These are phyloP conservation scores for Leptomonas pyrrhocoris DNA, from an alignment of 208 protist species.

Conservation along the genomic window DNA sequence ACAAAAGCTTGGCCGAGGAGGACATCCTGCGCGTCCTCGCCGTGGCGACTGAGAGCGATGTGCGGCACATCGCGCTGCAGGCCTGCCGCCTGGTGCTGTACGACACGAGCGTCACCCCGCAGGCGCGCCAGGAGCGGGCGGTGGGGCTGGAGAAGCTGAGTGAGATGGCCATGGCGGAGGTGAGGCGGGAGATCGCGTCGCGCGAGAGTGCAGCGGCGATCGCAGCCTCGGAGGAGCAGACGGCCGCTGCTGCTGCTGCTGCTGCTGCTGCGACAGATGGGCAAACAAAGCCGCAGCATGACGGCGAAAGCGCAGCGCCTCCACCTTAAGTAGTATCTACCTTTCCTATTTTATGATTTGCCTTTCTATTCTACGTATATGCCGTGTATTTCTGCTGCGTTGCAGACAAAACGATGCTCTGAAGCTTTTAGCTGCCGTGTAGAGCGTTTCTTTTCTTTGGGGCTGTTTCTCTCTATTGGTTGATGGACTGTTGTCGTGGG, in stretches of 20 bases:
- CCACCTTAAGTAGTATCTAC: neutral
- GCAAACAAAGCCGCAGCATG: neutral
- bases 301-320: neutral
- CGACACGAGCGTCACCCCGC: constrained; percentile 40
- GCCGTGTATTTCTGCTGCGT: no score
- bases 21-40: constrained; percentile 42
- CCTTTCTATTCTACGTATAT: neutral
- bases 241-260: neutral
- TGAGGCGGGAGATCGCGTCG: constrained; percentile 29
- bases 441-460: no score
- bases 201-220: constrained; percentile 3
- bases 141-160: constrained; percentile 32
- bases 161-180: constrained; percentile 32
- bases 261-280: no score
- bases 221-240: constrained; percentile 3
- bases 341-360: neutral
- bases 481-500: no score
- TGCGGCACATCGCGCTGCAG: constrained; percentile 43
- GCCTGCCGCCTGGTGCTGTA: constrained; percentile 48
- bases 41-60: constrained; percentile 41
- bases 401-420: no score
- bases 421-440: no score
- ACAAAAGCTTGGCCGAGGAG: constrained; percentile 39
- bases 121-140: constrained; percentile 35
- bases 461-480: no score